Evolutionary conservation across 768 basidiomycete genomes (phyloP), one percentile per base, ranked within the genome.

Genomic region (Podaxis sp.): DNA sequence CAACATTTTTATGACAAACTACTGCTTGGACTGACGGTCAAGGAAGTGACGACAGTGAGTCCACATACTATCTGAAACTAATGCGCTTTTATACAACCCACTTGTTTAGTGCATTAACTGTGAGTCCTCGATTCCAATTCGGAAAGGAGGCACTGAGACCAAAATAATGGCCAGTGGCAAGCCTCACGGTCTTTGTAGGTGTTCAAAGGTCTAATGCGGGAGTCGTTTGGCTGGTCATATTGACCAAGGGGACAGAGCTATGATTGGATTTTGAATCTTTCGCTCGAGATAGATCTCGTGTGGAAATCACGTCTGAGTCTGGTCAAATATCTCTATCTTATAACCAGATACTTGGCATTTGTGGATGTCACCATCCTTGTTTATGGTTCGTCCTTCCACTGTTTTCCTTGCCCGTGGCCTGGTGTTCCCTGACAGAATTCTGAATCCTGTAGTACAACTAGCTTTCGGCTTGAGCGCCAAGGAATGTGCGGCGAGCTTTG

Each of bases 281-380:
- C 33, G 19, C 54, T 40, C 19, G 54, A 55, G 47, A 49, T 58
- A 22, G 8, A 9, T 37, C 27, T 57, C 5, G 41, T 57, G 22
- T 58, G 57, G 57, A 25, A 47, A 17, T 58, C 57, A 12, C 46
- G 57, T 17, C 17, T 17, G 43, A 49, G 47, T 37, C 27, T 58
- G 1, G 12, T 49, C n/a, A 58, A 58, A 19, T 17, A 19, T 4
- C 57, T 58, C n/a, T 58, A 58, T 19, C 27, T 58, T 19, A n/a
- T 58, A 36, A 58, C 57, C 17, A 47, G 57, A 36, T 58, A 58
- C 22, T 33, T 58, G 27, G 57, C 57, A 8, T 58, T 33, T 15
- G 57, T 25, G 7, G 57, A 58, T 49, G 47, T 58, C 11, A 58
- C 47, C 2, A 9, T 58, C 29, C 40, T 33, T 3, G 57, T 58